Conservation (phyloP, 768 basidiomycete species). For the Polyporus arcularius region DNA sequence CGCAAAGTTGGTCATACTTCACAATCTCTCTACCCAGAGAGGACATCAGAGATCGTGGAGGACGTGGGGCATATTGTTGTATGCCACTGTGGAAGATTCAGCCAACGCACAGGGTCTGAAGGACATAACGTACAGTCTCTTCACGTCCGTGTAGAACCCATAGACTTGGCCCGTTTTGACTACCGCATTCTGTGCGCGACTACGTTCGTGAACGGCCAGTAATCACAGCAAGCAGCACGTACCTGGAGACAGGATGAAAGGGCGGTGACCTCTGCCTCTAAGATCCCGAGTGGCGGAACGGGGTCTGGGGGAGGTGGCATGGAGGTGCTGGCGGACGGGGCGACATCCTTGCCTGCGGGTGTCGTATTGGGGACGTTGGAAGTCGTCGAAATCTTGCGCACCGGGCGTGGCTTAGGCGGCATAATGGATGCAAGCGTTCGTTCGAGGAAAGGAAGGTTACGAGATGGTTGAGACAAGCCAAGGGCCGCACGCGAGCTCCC, state of each 20-base stretch:
- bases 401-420: constrained; percentile 46
- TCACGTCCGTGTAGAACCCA: constrained; percentile 64
- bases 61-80: constrained; percentile 54
- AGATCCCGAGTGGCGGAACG: constrained; percentile 38
- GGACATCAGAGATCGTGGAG: constrained; percentile 64
- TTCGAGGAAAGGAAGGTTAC: not conserved
- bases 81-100: constrained; percentile 49
- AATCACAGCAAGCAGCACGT: not conserved
- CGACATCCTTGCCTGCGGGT: constrained; percentile 30
- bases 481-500: constrained; percentile 3
- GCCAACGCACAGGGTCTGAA: constrained; percentile 23
- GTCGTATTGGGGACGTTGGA: constrained; percentile 3
- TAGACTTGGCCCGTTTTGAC: constrained; percentile 74
- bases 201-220: not conserved
- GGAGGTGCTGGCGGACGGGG: constrained; percentile 23
- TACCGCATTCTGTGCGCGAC: constrained; percentile 50
- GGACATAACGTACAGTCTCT: constrained; percentile 65
- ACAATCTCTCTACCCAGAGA: constrained; percentile 75
- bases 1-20: constrained; percentile 79
- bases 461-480: not conserved
- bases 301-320: constrained; percentile 62
- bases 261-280: constrained; percentile 68
- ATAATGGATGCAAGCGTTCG: constrained; percentile 30
- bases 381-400: constrained; percentile 32
- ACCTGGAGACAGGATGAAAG: constrained; percentile 62